Evolutionary conservation across 768 basidiomycete species (phyloP), one percentile per base, ranked within the genome.

Genomic region (Macrolepiota albuminosa): DNA sequence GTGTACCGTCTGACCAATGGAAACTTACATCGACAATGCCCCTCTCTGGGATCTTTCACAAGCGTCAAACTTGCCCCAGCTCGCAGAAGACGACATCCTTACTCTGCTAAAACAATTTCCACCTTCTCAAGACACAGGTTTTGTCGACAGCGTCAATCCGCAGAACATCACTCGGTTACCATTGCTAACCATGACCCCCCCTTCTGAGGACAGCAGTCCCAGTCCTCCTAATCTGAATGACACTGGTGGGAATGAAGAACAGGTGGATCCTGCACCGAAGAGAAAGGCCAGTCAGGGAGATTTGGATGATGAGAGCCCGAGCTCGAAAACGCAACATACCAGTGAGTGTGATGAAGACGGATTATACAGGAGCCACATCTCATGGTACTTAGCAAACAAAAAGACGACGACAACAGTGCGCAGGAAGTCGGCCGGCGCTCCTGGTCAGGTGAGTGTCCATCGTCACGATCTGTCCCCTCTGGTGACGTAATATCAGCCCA

Each of bases 1-100:
- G 26, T 54, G 16, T 45, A 33, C 11, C 11, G 29, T 57, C 46
- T 49, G 52, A 57, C 59, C 68, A 63, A 87, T 87, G 85, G 82
- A 84, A 51, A 66, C 82, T 37, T 81, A 75, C 62, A 62, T 76
- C 33, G 72, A 81, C 63, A 63, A 77, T 33, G 73, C 81, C 45
- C 75, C 82, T 21, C 80, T 88, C 70, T 90, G 89, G 88, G 87
- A 89, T 66, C 76, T 88, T 59, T 75, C 85, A 2, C 83, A 85
- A 62, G 72, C 82, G 14, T 70, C 81, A 21, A 72, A 81, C 37
- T 84, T 89, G 75, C 78, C 87, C 6, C 84, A 85, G 47, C 72
- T 91, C 46, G 79, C 84, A 11, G 89, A 91, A 68, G 86, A 86
- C 67, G 88, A 91, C 73, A 89, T 93, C 62, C 81, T 92, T 47